Evolutionary conservation across 768 basidiomycete genomes (phyloP).

Genomic region (Suillus alpinus): DNA sequence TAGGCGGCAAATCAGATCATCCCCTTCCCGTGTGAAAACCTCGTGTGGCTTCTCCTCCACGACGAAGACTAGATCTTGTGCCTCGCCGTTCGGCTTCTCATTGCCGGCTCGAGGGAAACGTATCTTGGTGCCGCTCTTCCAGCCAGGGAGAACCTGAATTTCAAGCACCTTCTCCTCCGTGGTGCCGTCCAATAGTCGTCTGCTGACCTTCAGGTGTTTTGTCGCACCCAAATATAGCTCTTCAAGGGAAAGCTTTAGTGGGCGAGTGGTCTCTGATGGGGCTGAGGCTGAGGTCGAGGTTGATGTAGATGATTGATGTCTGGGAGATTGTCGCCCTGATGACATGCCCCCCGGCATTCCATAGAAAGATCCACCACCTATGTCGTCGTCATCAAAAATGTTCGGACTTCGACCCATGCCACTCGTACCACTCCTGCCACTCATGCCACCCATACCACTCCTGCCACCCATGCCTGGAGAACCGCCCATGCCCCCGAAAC

Average conservation of each 20-base stretch:
- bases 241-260: conserved; percentile 80
- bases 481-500: conserved; percentile 16
- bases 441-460: conserved; percentile 42
- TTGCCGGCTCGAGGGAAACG: conserved; percentile 87
- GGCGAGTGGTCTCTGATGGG: conserved; percentile 67
- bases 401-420: conserved; percentile 31
- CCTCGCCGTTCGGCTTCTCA: conserved; percentile 60
- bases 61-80: conserved; percentile 93
- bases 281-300: conserved; percentile 26
- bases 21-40: conserved; percentile 72
- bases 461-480: conserved; percentile 34
- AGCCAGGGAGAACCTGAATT: conserved; percentile 79
- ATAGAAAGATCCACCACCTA: conserved; percentile 37
- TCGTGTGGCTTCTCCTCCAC: conserved; percentile 94
- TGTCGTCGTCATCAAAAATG: conserved; percentile 42
- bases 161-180: conserved; percentile 87
- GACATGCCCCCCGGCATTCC: conserved; percentile 61
- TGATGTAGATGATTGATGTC: conserved; percentile 29
- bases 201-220: conserved; percentile 86
- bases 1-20: conserved; percentile 66
- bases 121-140: conserved; percentile 96
- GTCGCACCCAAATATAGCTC: conserved; percentile 83
- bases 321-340: conserved; percentile 32
- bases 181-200: conserved; percentile 65
- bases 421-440: conserved; percentile 17